Percentiles rank a stretch among this genome's conserved stretches.
Evolutionary conservation across 768 basidiomycete genomes (phyloP).

Genomic region (Boletus sensibilis): DNA sequence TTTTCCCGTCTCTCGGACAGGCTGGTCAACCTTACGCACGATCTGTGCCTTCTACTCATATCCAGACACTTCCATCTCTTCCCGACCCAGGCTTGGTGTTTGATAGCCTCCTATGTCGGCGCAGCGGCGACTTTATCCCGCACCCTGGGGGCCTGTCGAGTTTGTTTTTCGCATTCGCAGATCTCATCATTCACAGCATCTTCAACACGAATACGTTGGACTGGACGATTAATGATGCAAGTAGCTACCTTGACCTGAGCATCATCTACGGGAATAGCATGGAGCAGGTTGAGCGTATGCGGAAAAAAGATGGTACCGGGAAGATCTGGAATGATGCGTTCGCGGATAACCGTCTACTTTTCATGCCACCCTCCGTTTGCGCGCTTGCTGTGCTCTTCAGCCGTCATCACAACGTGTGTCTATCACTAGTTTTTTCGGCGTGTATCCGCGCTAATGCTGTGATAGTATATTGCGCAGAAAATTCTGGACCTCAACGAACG

Average conservation of each 20-base stretch:
- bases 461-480: conserved; percentile 67
- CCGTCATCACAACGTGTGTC: conserved; percentile 71
- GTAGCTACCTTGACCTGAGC: conserved; percentile 76
- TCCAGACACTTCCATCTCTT: conserved; percentile 44
- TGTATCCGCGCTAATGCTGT: conserved; percentile 5
- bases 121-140: conserved; percentile 37
- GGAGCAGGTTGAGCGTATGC: conserved; percentile 45
- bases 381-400: conserved; percentile 67
- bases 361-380: conserved; percentile 71
- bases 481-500: conserved; percentile 69
- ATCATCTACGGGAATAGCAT: conserved; percentile 67
- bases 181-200: conserved; percentile 70
- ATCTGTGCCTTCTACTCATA: conserved; percentile 52
- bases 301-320: conserved; percentile 66
- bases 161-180: conserved; percentile 77
- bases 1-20: conserved; percentile 53
- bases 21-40: conserved; percentile 68
- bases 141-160: conserved; percentile 72
- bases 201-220: conserved; percentile 57
- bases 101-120: conserved; percentile 58
- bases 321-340: conserved; percentile 67
- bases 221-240: conserved; percentile 57
- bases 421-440: background rate
- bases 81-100: conserved; percentile 71
- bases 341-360: conserved; percentile 59